Evolutionary conservation across 163 green algal genomes (phyloP), one percentile per base, ranked within the genome.

Genomic region (Chlorella variabilis): DNA sequence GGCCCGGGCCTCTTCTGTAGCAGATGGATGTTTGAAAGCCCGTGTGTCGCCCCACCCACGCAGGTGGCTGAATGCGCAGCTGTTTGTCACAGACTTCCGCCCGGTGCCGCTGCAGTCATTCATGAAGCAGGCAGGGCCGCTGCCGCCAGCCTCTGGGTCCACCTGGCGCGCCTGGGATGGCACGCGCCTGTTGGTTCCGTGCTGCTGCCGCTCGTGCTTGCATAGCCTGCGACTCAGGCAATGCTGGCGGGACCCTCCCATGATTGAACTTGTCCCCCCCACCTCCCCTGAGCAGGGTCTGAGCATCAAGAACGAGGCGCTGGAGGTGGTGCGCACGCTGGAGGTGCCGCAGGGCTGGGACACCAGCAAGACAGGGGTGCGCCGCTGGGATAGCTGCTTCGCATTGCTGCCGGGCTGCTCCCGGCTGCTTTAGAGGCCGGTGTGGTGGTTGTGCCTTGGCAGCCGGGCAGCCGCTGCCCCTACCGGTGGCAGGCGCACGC

Each of bases 81-180:
- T 98, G 42, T 98, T 94, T 79, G 49, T 91, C 51, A 99, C 95
- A 27, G 67, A 92, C 36, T 98, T 94, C 80, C 86, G 97, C 63
- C 96, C 94, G 0, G 93, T 99, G 56, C 86, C 84, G 3, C 90
- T 99, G 42, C 31, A 88, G 38, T 86, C 95, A 65, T 95, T 82
- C 51, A 36, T 98, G 36, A 94, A 95, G 85, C 86, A 92, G 45
- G 68, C 80, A 23, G 21, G 51, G 45, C 45, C 59, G 54, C 54
- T 62, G 54, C 54, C 25, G n/a, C n/a, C 54, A 62, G 15, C 54
- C 5, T n/a, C n/a, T n/a, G n/a, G n/a, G 15, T 27, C 15, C 54
- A 4, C 54, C 13, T 62, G 13, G 54, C 7, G 15, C 5, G 54
- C 25, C 5, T 62, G 15, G 15, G 20, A 62, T 65, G n/a, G n/a